Evolutionary conservation across 2,329 filamentous ascomycete species (phyloP), one percentile per base, ranked within the genome.

Genomic region (Fusarium nisikadoi): DNA sequence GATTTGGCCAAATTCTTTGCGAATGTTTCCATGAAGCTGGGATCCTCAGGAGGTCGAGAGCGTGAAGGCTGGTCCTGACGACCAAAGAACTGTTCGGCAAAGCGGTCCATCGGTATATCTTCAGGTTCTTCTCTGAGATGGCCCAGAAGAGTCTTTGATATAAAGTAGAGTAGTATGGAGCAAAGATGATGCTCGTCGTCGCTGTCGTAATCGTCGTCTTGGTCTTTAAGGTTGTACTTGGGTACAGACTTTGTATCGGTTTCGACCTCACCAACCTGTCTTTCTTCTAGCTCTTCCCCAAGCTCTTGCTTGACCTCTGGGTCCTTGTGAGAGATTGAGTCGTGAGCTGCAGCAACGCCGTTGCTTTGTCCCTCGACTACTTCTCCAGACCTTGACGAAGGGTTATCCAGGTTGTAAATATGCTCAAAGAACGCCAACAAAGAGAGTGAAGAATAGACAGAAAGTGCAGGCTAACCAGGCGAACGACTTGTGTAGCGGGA

Each of bases 1-100:
- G 75, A 77, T 20, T 73, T 74, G 46, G 74, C 75, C 7, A 77
- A 62, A 27, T 64, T 75, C 52, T 71, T 75, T 42, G 75, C 74
- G 39, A 77, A 65, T 4, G 64, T 70, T 54, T 77, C 74, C 59
- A 75, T 65, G 47, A 77, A 73, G 52, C 75, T 73, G n/a, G 59
- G 47, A 16, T 64, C 58, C 12, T 77, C 69, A 27, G 58, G 62
- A 16, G 57, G 61, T 17, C 64, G 59, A 31, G 69, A 50, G 5
- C 66, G 61, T 16, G 70, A 62, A 41, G 65, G 38, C 25, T 53
- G 66, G n/a, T 62, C 59, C 36, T 71, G 70, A 6, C 72, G 58
- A 25, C 73, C 73, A 42, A 77, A 72, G 42, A 77, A 38, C 19
- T 77, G 75, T 25, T 77, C 70, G 20, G 75, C 65, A 56, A 77